phyloP scores from a whole-genome alignment of 441 rosid species.

The Viola pubescens region DNA sequence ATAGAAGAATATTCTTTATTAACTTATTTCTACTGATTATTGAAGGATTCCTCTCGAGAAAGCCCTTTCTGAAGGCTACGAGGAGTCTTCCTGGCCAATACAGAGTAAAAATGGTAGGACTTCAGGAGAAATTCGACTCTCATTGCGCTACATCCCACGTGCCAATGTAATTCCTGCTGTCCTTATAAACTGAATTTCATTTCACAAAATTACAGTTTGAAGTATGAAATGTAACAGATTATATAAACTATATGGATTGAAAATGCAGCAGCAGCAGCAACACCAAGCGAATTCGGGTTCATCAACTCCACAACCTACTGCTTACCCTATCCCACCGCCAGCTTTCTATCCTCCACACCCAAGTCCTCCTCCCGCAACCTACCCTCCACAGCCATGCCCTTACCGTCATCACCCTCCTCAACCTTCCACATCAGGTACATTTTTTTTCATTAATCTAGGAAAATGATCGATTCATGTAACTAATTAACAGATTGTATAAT shows the following conservation, averaged over 20 bases:
- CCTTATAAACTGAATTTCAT: neutral
- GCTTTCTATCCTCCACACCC: conserved; percentile 21
- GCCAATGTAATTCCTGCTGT: neutral
- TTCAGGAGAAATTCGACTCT: conserved; percentile 41
- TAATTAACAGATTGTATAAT: neutral
- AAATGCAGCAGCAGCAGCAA: conserved; percentile 1
- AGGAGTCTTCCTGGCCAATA: conserved; percentile 40
- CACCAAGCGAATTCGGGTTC: conserved; percentile 5
- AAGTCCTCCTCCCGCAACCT: conserved; percentile 18
- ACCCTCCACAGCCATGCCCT: conserved; percentile 19
- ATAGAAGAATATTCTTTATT: neutral
- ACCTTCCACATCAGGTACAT: neutral
- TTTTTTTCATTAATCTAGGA: too few species aligned
- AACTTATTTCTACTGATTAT: neutral
- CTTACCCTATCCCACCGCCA: conserved; percentile 4
- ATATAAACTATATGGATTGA: too few species aligned
- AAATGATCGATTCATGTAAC: neutral
- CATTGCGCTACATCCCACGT: conserved; percentile 21
- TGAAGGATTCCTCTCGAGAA: conserved; percentile 41
- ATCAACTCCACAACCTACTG: neutral
- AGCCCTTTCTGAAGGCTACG: conserved; percentile 43
- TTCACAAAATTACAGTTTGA: too few species aligned
- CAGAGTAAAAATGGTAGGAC: conserved; percentile 38
- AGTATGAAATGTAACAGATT: too few species aligned
- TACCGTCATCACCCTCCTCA: neutral